phyloP scores from a whole-genome alignment of 2,329 filamentous ascomycete genomes.

The Penicillium sp. region DNA sequence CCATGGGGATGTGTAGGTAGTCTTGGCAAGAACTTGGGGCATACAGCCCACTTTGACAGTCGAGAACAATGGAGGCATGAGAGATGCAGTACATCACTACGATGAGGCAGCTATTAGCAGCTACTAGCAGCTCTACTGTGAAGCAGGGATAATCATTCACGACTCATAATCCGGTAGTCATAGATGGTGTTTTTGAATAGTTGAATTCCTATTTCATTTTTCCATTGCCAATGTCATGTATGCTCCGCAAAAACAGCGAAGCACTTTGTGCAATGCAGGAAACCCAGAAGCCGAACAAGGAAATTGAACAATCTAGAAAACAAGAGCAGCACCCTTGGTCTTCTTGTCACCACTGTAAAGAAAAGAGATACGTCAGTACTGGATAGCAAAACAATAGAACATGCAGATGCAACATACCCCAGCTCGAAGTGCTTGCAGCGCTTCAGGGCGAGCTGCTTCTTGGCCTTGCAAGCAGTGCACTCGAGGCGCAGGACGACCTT shows the following conservation, averaged over 20 bases:
- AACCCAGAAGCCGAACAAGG: slow-evolving; percentile 44
- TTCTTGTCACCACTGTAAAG: slow-evolving; percentile 96
- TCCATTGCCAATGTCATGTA: slow-evolving; percentile 42
- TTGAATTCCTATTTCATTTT: slow-evolving; percentile 44
- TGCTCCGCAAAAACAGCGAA: slow-evolving; percentile 32
- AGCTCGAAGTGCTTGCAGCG: slow-evolving; percentile 99
- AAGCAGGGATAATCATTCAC: slow-evolving; percentile 3
- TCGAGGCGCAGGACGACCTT: slow-evolving; percentile 99
- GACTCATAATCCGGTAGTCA: slow-evolving; percentile 38
- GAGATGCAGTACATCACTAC: background rate
- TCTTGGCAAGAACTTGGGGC: background rate
- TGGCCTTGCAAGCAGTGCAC: slow-evolving; percentile 97
- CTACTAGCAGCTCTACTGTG: slow-evolving; percentile 3
- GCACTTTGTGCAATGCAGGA: slow-evolving; percentile 39
- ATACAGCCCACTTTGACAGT: background rate
- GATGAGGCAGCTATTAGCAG: background rate
- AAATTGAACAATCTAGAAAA: slow-evolving; percentile 74
- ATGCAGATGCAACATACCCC: slow-evolving; percentile 64
- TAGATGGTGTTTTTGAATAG: slow-evolving; percentile 35
- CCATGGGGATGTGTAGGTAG: background rate
- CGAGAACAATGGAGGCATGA: background rate
- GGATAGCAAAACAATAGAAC: background rate
- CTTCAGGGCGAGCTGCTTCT: slow-evolving; percentile 97
- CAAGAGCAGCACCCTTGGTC: slow-evolving; percentile 99
- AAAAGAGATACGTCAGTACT: slow-evolving; percentile 43